A percentile compares a stretch with the other conserved stretches of the same genome.
Evolutionary conservation across 805 yeast species (phyloP).

Genomic region (Sugiyamaella floridensis): DNA sequence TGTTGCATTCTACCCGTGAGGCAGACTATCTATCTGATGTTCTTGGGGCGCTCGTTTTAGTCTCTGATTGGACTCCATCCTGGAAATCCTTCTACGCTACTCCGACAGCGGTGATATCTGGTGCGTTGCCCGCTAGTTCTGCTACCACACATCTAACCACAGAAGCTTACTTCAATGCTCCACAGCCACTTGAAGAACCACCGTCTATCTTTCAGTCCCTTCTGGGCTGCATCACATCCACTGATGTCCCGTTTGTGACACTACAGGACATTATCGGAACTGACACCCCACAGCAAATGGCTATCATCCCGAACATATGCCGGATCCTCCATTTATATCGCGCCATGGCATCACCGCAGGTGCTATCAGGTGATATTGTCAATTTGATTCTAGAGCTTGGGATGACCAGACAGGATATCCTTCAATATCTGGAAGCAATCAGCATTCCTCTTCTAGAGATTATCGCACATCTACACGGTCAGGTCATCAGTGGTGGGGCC

Average conservation of each 20-base stretch:
- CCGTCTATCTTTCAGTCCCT: conserved; percentile 55
- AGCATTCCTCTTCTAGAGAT: conserved; percentile 54
- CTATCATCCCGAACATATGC: conserved; percentile 9
- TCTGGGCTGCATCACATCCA: conserved; percentile 39
- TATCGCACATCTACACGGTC: conserved; percentile 4
- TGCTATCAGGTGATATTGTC: conserved; percentile 47
- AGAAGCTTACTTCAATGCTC: not conserved
- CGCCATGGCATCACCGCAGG: conserved; percentile 38
- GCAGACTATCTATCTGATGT: conserved; percentile 43
- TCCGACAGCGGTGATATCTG: not conserved
- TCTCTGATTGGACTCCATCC: conserved; percentile 63
- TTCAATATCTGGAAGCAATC: conserved; percentile 69
- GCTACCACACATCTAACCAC: not conserved
- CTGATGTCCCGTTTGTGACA: conserved; percentile 24
- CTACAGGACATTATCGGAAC: conserved; percentile 10
- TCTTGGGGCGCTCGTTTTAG: conserved; percentile 51
- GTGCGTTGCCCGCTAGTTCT: not conserved
- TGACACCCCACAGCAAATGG: conserved; percentile 5
- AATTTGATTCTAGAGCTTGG: conserved; percentile 54
- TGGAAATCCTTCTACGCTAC: conserved; percentile 54
- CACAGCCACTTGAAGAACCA: conserved; percentile 47
- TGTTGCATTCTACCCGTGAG: conserved; percentile 37
- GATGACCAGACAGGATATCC: conserved; percentile 43
- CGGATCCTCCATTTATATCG: conserved; percentile 12
- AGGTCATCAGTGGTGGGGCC: conserved; percentile 19